Evolutionary conservation across 805 yeast species (phyloP), one percentile per base, ranked within the genome.

Genomic region (Saturnispora diversa): DNA sequence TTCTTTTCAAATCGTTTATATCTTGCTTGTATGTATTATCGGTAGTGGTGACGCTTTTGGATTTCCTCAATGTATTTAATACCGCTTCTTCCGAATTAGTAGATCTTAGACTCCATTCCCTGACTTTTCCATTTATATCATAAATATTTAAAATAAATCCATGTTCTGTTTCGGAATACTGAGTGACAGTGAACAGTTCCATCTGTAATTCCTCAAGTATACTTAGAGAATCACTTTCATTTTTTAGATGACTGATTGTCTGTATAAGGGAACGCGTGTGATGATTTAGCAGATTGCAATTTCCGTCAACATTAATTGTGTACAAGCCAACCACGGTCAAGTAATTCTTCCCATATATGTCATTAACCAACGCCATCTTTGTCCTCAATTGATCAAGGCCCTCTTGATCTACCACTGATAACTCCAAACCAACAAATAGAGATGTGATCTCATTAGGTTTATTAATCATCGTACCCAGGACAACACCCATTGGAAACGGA

Each of bases 241-340:
- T n/a, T n/a, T n/a, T n/a, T n/a, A n/a, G n/a, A n/a, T n/a, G n/a
- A n/a, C n/a, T n/a, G n/a, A n/a, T n/a, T n/a, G n/a, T n/a, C n/a
- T n/a, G n/a, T n/a, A n/a, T n/a, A n/a, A n/a, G n/a, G n/a, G n/a
- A n/a, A n/a, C n/a, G n/a, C n/a, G n/a, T n/a, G n/a, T n/a, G n/a
- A n/a, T n/a, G n/a, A n/a, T n/a, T n/a, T n/a, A n/a, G n/a, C n/a
- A n/a, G n/a, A n/a, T 11, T 10, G 8, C 16, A 10, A 11, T 6
- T 6, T 10, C 25, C 19, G 7, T 10, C 27, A 20, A 13, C 29
- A 9, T 22, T 28, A 3, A 49, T 43, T 3, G 33, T 26, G 40
- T 52, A 56, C 19, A 53, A 41, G 2, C 61, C 61, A n/a, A 56
- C 45, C 8, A 56, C 39, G 17, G 37, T 30, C 28, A 56, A 38